Evolutionary conservation across 306 rosid species (phyloP).

Genomic region (Begonia peltatifolia): DNA sequence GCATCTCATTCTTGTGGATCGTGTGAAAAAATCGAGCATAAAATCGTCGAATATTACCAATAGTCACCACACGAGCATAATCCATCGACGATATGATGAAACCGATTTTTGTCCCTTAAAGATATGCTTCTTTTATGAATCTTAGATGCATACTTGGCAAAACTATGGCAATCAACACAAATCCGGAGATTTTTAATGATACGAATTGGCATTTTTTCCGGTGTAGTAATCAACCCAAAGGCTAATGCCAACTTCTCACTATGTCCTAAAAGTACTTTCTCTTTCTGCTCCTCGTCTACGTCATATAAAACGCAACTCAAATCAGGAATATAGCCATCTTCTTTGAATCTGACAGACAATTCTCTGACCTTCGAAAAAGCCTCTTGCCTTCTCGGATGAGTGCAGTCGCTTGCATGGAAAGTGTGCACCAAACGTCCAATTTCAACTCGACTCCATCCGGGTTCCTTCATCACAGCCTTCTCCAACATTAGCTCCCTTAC

Average conservation of each 20-base stretch:
- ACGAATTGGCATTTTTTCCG: constrained; percentile 37
- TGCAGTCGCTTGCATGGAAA: constrained; percentile 61
- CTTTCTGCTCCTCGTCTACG: constrained; percentile 89
- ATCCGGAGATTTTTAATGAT: constrained; percentile 73
- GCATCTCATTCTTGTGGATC: too few relatives aligned
- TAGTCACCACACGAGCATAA: constrained; percentile 76
- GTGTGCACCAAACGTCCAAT: constrained; percentile 62
- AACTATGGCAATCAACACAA: constrained; percentile 89
- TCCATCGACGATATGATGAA: constrained; percentile 63
- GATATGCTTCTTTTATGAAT: constrained; percentile 45
- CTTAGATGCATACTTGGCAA: constrained; percentile 59
- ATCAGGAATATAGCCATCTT: constrained; percentile 63
- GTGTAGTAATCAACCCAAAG: constrained; percentile 52
- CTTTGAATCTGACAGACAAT: constrained; percentile 42
- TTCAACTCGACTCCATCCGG: constrained; percentile 84
- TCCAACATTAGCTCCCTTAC: constrained; percentile 56
- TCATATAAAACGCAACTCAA: constrained; percentile 70
- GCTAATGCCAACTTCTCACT: constrained; percentile 77
- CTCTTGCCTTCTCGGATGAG: constrained; percentile 83
- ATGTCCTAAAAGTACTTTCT: constrained; percentile 65
- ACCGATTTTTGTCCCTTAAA: constrained; percentile 65
- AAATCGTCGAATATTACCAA: constrained; percentile 29
- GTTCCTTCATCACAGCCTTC: constrained; percentile 53
- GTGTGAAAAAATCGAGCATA: too few relatives aligned
- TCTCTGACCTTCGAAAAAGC: constrained; percentile 49